These are phyloP conservation scores for Tetracentron sinense DNA, from an alignment of 164 flowering plant genomes.

Conservation along the genomic window DNA sequence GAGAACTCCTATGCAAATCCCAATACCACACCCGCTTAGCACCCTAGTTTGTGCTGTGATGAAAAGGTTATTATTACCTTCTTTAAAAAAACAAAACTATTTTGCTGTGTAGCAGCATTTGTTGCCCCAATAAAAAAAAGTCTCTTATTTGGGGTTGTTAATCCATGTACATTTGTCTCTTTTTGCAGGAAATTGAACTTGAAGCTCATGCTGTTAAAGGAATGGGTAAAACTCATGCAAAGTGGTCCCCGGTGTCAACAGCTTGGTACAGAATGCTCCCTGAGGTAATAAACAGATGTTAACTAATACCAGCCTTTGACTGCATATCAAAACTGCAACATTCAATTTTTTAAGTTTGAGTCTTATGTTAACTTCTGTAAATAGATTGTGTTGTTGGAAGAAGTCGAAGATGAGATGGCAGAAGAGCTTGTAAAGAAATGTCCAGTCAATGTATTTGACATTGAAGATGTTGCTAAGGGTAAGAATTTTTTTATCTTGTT, in stretches of 20 bases:
- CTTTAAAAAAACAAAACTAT: no score
- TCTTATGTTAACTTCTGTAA: slow-evolving; percentile 6
- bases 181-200: slow-evolving; percentile 84
- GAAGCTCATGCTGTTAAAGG: slow-evolving; percentile 98
- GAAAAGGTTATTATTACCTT: no score
- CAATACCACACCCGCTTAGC: no score
- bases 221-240: slow-evolving; percentile 87
- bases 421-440: slow-evolving; percentile 65
- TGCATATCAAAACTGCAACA: not conserved
- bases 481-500: slow-evolving; percentile 14
- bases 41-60: no score
- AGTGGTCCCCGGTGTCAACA: slow-evolving; percentile 98
- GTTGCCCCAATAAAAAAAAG: no score
- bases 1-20: no score
- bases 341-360: not conserved
- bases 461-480: slow-evolving; percentile 80
- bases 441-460: slow-evolving; percentile 82
- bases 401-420: slow-evolving; percentile 60
- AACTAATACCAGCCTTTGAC: not conserved
- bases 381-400: slow-evolving; percentile 70
- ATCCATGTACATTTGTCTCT: no score
- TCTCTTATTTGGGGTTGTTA: no score
- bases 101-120: no score
- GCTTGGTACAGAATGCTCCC: slow-evolving; percentile 97
- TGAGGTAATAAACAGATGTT: slow-evolving; percentile 55